These are phyloP conservation scores for Mariannaea sp. DNA, from an alignment of 2,329 filamentous ascomycete genomes.

Conservation along the genomic window DNA sequence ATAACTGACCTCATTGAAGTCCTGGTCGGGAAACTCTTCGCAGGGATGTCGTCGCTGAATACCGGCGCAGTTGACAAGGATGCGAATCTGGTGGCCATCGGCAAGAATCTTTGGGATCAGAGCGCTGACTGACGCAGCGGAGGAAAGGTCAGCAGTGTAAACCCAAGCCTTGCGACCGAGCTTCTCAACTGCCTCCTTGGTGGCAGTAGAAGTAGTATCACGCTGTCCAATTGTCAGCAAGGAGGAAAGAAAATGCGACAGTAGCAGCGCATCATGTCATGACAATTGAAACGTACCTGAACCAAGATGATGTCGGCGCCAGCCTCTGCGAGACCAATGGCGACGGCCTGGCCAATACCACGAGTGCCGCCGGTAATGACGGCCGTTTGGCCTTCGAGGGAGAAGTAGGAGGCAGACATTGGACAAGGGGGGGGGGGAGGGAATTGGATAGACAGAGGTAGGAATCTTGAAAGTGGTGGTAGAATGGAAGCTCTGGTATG, in stretches of 20 bases:
- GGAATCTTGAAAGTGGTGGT: no score
- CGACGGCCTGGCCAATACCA: constrained; percentile 62
- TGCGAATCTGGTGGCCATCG: constrained; percentile 69
- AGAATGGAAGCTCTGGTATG: no score
- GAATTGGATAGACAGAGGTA: not conserved
- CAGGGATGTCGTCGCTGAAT: constrained; percentile 81
- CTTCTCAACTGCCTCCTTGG: constrained; percentile 64
- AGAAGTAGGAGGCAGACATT: constrained; percentile 54
- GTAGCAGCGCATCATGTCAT: no score
- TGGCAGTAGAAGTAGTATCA: constrained; percentile 51
- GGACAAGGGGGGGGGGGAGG: not conserved
- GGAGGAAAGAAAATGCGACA: constrained; percentile 4
- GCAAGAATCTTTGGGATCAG: constrained; percentile 66
- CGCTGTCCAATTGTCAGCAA: constrained; percentile 41
- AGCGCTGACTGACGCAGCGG: constrained; percentile 60
- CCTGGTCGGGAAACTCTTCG: constrained; percentile 73
- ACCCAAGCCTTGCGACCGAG: constrained; percentile 70
- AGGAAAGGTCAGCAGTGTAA: constrained; percentile 72
- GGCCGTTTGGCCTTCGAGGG: constrained; percentile 60
- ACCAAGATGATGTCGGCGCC: constrained; percentile 62
- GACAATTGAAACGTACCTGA: constrained; percentile 48
- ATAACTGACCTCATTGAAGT: constrained; percentile 68
- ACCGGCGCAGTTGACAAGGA: constrained; percentile 85
- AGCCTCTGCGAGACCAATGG: constrained; percentile 62
- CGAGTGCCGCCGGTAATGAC: constrained; percentile 62